phyloP scores from a whole-genome alignment of 1,284 basidiomycete genomes.

The Agroathelia rolfsii region DNA sequence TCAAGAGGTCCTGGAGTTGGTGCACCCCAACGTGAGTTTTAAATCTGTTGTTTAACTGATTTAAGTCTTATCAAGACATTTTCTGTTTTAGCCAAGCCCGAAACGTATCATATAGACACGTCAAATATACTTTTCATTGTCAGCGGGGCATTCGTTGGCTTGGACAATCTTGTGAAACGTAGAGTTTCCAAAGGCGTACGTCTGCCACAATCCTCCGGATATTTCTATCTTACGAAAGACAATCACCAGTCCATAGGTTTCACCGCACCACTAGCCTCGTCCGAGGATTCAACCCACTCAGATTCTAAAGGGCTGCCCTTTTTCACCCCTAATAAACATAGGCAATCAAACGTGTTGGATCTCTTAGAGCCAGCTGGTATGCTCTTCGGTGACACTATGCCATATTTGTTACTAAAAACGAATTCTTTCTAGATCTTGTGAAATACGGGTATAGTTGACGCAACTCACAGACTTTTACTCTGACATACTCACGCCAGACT shows the following conservation, averaged over 20 bases:
- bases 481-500: conserved; percentile 5
- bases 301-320: conserved; percentile 52
- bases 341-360: conserved; percentile 42
- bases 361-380: conserved; percentile 59
- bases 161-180: conserved; percentile 74
- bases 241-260: conserved; percentile 75
- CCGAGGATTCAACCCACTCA: conserved; percentile 21
- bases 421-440: conserved; percentile 53
- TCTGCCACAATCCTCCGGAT: conserved; percentile 10
- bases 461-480: conserved; percentile 1
- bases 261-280: conserved; percentile 50
- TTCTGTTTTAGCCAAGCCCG: conserved; percentile 42
- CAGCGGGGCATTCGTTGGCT: conserved; percentile 89
- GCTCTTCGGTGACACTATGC: conserved; percentile 10
- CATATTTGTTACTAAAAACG: conserved; percentile 4
- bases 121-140: conserved; percentile 86
- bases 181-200: conserved; percentile 77
- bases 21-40: conserved; percentile 28
- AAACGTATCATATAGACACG: conserved; percentile 72
- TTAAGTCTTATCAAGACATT: conserved; percentile 1
- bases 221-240: conserved; percentile 7
- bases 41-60: conserved; percentile 2
- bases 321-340: conserved; percentile 60
- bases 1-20: conserved; percentile 19
- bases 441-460: conserved; percentile 59